phyloP scores from a whole-genome alignment of 768 basidiomycete species.

The Termitomyces sp. region DNA sequence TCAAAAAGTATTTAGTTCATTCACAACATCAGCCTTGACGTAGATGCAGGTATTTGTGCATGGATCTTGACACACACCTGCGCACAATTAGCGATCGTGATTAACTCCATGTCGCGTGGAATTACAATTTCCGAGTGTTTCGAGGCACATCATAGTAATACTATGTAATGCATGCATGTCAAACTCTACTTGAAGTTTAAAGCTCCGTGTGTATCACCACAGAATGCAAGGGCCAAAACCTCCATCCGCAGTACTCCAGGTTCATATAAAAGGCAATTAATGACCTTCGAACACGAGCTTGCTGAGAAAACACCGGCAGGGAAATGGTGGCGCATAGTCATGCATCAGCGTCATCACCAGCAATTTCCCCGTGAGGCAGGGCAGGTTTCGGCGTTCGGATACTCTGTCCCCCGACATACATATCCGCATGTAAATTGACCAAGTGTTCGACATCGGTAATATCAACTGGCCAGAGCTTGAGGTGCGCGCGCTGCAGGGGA shows the following conservation, averaged over 20 bases:
- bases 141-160: neutral
- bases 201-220: neutral
- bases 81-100: neutral
- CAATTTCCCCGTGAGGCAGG: neutral
- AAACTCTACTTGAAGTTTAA: neutral
- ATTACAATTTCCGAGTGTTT: neutral
- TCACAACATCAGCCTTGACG: neutral
- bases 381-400: neutral
- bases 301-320: neutral
- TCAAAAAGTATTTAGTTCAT: neutral
- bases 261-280: neutral
- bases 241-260: neutral
- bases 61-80: too few species aligned
- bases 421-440: constrained; percentile 36
- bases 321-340: constrained; percentile 1
- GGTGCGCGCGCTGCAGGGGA: constrained; percentile 33
- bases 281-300: neutral
- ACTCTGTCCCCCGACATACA: constrained; percentile 36
- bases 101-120: neutral
- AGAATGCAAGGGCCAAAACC: neutral
- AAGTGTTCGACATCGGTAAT: constrained; percentile 29
- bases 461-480: constrained; percentile 34
- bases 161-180: neutral
- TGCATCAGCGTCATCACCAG: neutral
- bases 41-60: neutral